Percentiles rank a stretch among this genome's conserved stretches.
These are phyloP conservation scores for Kodamaea nitidulidarum DNA, from an alignment of 805 yeast species.

Conservation along the genomic window DNA sequence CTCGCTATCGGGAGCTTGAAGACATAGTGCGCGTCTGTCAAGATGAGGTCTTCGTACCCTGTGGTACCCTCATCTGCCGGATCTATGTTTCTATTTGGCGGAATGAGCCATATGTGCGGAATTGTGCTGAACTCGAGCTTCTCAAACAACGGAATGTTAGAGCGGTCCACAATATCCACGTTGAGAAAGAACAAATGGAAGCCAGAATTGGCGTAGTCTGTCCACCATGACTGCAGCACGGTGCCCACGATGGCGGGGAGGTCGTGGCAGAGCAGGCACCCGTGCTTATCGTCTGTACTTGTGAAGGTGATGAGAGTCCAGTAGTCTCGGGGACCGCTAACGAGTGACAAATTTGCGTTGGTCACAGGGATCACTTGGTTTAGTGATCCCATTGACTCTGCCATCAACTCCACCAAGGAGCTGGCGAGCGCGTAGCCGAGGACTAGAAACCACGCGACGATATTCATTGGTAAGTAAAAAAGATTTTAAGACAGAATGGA, in stretches of 20 bases:
- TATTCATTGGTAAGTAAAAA: conserved; percentile 1
- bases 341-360: conserved; percentile 37
- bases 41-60: conserved; percentile 16
- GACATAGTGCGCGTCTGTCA: conserved; percentile 27
- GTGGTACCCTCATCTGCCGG: conserved; percentile 19
- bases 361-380: conserved; percentile 41
- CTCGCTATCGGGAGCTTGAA: conserved; percentile 36
- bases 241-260: conserved; percentile 39
- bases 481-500: too few relatives aligned
- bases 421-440: conserved; percentile 1
- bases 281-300: conserved; percentile 38
- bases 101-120: conserved; percentile 68
- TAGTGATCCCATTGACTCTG: conserved; percentile 6
- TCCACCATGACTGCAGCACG: conserved; percentile 42
- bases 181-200: conserved; percentile 41
- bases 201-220: conserved; percentile 40
- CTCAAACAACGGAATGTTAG: conserved; percentile 40
- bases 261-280: conserved; percentile 46
- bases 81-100: conserved; percentile 37
- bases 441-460: background rate
- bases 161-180: conserved; percentile 45
- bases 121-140: conserved; percentile 44
- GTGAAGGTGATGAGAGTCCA: conserved; percentile 52
- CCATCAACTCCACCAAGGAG: conserved; percentile 3
- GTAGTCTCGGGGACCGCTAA: conserved; percentile 50